Evolutionary conservation across 169 alveolate genomes (phyloP).

Genomic region (Plasmodium cynomolgi): DNA sequence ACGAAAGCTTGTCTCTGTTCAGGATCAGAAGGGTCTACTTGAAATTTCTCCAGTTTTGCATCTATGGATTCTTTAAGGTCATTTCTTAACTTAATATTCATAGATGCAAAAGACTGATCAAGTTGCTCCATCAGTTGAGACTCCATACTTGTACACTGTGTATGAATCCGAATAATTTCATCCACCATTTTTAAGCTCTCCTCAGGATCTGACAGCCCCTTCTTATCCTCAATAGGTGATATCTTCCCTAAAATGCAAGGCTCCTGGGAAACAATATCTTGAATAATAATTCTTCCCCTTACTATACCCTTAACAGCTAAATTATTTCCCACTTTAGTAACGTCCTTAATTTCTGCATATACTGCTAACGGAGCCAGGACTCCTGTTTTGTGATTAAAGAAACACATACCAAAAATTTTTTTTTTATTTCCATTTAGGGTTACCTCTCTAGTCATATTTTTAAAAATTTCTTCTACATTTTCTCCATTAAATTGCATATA

Average conservation of each 20-base stretch:
- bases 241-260: conserved; percentile 84
- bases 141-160: conserved; percentile 79
- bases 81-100: conserved; percentile 79
- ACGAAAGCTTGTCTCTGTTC: conserved; percentile 84
- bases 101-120: conserved; percentile 83
- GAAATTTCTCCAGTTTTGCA: conserved; percentile 80
- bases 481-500: conserved; percentile 83
- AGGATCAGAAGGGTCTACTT: conserved; percentile 77
- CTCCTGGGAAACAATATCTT: conserved; percentile 81
- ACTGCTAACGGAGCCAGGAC: conserved; percentile 87
- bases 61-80: conserved; percentile 83
- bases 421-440: conserved; percentile 28
- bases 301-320: conserved; percentile 82
- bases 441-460: conserved; percentile 76
- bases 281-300: conserved; percentile 82
- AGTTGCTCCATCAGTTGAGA: conserved; percentile 83
- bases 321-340: conserved; percentile 77
- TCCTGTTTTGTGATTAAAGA: conserved; percentile 82
- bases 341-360: conserved; percentile 82
- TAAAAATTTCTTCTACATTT: conserved; percentile 83
- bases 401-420: conserved; percentile 85
- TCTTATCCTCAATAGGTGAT: conserved; percentile 83
- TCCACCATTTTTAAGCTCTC: conserved; percentile 82
- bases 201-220: conserved; percentile 77
- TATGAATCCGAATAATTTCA: conserved; percentile 81